These are phyloP conservation scores for Blastocystis sp. DNA, from an alignment of 352 stramenopile species.

Conservation along the genomic window DNA sequence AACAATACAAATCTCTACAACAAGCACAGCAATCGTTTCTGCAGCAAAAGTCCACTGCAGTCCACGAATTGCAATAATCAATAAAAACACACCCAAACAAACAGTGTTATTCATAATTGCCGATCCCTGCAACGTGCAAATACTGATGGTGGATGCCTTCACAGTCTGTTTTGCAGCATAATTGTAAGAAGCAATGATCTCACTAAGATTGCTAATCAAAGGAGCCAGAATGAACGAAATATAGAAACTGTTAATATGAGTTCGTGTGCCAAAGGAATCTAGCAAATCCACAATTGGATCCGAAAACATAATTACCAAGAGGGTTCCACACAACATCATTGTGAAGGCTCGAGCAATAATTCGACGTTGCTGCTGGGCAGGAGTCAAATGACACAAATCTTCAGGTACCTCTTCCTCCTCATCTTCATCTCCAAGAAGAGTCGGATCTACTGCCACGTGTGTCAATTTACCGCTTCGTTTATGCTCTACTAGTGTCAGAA, in stretches of 20 bases:
- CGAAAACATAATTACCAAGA: constrained; percentile 88
- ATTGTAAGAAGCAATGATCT: constrained; percentile 93
- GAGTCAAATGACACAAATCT: constrained; percentile 85
- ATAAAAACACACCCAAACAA: constrained; percentile 93
- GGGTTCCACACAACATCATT: constrained; percentile 88
- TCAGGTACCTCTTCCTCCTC: constrained; percentile 81
- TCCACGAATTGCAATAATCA: constrained; percentile 83
- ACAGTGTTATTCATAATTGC: constrained; percentile 99
- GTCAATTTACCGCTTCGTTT: constrained; percentile 23
- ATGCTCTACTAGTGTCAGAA: constrained; percentile 39
- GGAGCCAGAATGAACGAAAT: constrained; percentile 93
- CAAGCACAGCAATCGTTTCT: constrained; percentile 91
- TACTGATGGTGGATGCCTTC: constrained; percentile 56
- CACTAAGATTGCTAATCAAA: constrained; percentile 94
- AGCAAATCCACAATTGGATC: constrained; percentile 94
- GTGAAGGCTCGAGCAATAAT: constrained; percentile 89
- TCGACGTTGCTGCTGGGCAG: constrained; percentile 88
- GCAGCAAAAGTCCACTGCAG: constrained; percentile 95
- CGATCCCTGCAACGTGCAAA: constrained; percentile 81
- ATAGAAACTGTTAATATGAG: constrained; percentile 90
- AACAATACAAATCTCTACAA: constrained; percentile 85
- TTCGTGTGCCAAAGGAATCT: constrained; percentile 71
- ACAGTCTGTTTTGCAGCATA: constrained; percentile 93
- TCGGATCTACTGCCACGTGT: constrained; percentile 13
- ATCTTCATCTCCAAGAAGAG: constrained; percentile 68